phyloP scores from a whole-genome alignment of 805 yeast genomes.

The Scheffersomyces amazonensis region DNA sequence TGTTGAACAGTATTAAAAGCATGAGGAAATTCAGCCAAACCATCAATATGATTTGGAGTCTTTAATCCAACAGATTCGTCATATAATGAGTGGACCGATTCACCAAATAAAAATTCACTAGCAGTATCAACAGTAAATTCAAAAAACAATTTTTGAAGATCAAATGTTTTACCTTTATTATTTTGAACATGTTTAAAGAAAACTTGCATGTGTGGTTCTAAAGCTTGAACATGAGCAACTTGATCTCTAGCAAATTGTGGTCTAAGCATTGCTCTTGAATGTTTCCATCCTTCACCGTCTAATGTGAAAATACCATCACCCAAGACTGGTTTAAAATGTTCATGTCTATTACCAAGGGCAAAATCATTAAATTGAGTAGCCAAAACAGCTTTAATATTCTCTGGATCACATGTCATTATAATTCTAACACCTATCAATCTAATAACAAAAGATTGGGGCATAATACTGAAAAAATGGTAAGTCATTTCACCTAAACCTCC shows the following conservation, averaged over 20 bases:
- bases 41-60: conserved; percentile 25
- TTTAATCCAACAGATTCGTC: conserved; percentile 25
- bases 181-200: conserved; percentile 22
- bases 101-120: conserved; percentile 42
- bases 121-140: conserved; percentile 38
- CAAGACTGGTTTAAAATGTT: conserved; percentile 27
- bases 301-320: conserved; percentile 40
- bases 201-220: conserved; percentile 29
- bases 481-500: conserved; percentile 14
- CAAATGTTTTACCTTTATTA: conserved; percentile 22
- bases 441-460: too few relatives aligned
- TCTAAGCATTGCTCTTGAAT: conserved; percentile 33
- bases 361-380: conserved; percentile 38
- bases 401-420: conserved; percentile 30
- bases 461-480: too few relatives aligned
- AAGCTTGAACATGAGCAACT: conserved; percentile 29
- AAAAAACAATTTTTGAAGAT: conserved; percentile 32
- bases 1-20: conserved; percentile 32
- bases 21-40: conserved; percentile 29
- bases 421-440: conserved; percentile 15
- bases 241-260: conserved; percentile 40
- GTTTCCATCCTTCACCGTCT: conserved; percentile 39
- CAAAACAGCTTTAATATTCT: conserved; percentile 34
- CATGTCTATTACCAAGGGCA: conserved; percentile 29
- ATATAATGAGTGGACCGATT: conserved; percentile 26